phyloP scores from a whole-genome alignment of 108 stramenopile species.

The Nitzschia sp. region DNA sequence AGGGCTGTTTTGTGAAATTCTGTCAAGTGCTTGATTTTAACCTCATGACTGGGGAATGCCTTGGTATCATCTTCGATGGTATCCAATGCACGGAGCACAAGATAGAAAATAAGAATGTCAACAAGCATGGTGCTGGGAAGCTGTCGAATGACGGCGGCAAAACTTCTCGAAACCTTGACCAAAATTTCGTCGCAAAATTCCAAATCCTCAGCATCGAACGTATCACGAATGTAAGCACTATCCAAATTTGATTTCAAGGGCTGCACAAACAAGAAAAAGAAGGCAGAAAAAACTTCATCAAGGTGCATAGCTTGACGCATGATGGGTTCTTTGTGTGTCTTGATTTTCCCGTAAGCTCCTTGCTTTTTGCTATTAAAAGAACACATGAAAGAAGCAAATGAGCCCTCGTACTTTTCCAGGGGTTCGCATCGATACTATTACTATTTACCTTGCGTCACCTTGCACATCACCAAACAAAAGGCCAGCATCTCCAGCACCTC shows the following conservation, averaged over 20 bases:
- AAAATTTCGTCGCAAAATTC: slow-evolving; percentile 95
- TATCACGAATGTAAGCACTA: slow-evolving; percentile 50
- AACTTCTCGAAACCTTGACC: slow-evolving; percentile 92
- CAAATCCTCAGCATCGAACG: slow-evolving; percentile 65
- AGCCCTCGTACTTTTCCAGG: not conserved
- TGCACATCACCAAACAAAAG: slow-evolving; percentile 52
- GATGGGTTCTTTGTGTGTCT: slow-evolving; percentile 86
- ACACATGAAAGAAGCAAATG: not conserved
- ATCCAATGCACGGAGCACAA: slow-evolving; percentile 95
- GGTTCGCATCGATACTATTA: not conserved
- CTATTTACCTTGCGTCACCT: slow-evolving; percentile 37
- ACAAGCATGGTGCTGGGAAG: slow-evolving; percentile 83
- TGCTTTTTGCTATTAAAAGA: slow-evolving; percentile 82
- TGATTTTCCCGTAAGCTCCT: slow-evolving; percentile 97
- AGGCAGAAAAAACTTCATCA: slow-evolving; percentile 88
- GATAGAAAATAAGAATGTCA: slow-evolving; percentile 95
- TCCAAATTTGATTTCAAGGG: slow-evolving; percentile 83
- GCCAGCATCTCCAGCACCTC: slow-evolving; percentile 81
- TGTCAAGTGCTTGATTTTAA: slow-evolving; percentile 78
- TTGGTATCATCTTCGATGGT: slow-evolving; percentile 99
- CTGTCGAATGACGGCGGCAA: slow-evolving; percentile 97
- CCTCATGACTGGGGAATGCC: slow-evolving; percentile 73
- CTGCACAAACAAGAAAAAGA: slow-evolving; percentile 70
- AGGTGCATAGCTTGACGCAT: slow-evolving; percentile 81
- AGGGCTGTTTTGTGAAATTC: slow-evolving; percentile 89